Conservation (phyloP, 2,329 filamentous ascomycete species). For the Rhexocercosporidium sp. region DNA sequence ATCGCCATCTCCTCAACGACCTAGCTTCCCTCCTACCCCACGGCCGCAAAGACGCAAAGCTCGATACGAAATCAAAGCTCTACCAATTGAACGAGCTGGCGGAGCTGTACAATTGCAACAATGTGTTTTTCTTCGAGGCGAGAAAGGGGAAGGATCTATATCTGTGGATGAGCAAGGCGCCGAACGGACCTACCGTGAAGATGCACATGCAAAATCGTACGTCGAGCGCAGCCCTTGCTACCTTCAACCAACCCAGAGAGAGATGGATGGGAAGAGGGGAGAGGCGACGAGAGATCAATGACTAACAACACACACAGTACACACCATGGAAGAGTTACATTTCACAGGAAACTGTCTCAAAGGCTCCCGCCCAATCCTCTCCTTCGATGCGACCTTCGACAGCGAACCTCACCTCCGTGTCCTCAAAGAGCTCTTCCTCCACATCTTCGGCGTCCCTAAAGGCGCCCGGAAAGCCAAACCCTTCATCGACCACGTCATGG, state of each 20-base stretch:
- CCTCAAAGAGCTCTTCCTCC: constrained; percentile 87
- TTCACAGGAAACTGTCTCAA: constrained; percentile 98
- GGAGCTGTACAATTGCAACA: constrained; percentile 91
- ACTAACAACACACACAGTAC: constrained; percentile 59
- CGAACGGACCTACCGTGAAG: constrained; percentile 64
- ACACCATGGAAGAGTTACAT: constrained; percentile 96
- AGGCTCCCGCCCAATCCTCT: constrained; percentile 87
- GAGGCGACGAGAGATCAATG: not conserved
- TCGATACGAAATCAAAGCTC: constrained; percentile 92
- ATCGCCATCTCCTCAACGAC: constrained; percentile 91
- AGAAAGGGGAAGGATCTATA: constrained; percentile 95
- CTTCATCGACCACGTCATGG: constrained; percentile 94
- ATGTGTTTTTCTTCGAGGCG: constrained; percentile 93
- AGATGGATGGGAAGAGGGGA: not conserved
- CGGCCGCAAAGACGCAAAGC: constrained; percentile 91
- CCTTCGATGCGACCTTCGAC: constrained; percentile 89
- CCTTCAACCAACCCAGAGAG: not conserved
- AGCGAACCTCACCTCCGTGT: constrained; percentile 78
- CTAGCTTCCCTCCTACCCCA: constrained; percentile 89
- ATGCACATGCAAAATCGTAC: constrained; percentile 79
- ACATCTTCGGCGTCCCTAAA: constrained; percentile 91
- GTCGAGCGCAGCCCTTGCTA: not conserved
- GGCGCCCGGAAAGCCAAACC: constrained; percentile 90
- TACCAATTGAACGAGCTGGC: constrained; percentile 76
- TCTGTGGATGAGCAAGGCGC: constrained; percentile 89